Evolutionary conservation across 2,329 filamentous ascomycete genomes (phyloP).

Genomic region (Colletotrichum orbiculare): DNA sequence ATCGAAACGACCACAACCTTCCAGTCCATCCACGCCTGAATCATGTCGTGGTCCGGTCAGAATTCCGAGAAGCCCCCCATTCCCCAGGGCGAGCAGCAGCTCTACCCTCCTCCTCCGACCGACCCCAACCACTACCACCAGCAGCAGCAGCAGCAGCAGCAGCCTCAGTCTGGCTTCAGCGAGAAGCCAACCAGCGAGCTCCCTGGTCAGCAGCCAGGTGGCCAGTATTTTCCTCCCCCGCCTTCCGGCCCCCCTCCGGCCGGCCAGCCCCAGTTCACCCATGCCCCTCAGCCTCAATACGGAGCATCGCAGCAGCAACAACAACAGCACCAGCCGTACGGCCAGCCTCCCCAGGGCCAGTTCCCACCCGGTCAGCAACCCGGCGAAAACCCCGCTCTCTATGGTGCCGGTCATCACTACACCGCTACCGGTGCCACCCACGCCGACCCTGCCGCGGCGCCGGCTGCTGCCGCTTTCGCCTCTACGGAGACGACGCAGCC

Average conservation of each 20-base stretch:
- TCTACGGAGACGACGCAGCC: conserved; percentile 9
- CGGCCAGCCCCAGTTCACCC: conserved; percentile 29
- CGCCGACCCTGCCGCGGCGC: conserved; percentile 4
- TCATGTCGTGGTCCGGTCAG: conserved; percentile 29
- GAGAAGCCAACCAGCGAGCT: conserved; percentile 29
- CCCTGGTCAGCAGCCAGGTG: conserved; percentile 10
- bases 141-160: conserved; percentile 14
- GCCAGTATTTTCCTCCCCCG: conserved; percentile 36
- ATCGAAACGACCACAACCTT: neutral
- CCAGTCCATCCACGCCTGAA: neutral
- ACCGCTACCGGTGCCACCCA: conserved; percentile 19
- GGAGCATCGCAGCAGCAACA: conserved; percentile 1
- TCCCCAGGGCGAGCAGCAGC: conserved; percentile 27
- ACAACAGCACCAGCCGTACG: conserved; percentile 12
- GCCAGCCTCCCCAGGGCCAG: conserved; percentile 12
- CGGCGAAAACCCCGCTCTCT: conserved; percentile 32
- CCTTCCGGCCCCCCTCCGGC: conserved; percentile 31
- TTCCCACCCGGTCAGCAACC: conserved; percentile 9
- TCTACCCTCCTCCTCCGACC: conserved; percentile 33
- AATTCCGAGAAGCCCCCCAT: conserved; percentile 37
- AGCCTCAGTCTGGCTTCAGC: conserved; percentile 12
- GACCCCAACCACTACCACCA: conserved; percentile 15
- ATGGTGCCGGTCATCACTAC: conserved; percentile 29
- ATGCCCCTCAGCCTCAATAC: conserved; percentile 26
- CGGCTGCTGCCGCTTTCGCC: conserved; percentile 10